These are phyloP conservation scores for Lactifluus pinguis DNA, from an alignment of 768 basidiomycete species.

Conservation along the genomic window DNA sequence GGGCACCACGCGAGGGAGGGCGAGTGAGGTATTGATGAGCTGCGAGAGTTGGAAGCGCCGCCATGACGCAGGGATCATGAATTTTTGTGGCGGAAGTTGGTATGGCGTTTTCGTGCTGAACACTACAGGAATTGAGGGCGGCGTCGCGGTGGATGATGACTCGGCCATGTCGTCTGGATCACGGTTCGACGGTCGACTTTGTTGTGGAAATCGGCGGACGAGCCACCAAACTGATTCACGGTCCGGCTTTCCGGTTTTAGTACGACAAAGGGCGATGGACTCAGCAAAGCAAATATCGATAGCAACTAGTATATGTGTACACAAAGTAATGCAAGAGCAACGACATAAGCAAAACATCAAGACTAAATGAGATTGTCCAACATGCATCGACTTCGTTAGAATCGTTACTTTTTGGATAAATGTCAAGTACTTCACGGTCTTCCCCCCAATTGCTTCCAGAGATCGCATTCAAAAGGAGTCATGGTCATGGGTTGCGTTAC, in stretches of 20 bases:
- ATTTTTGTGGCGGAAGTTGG: constrained; percentile 77
- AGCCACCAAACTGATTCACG: neutral
- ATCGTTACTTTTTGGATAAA: neutral
- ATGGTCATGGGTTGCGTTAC: neutral
- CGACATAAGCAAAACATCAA: neutral
- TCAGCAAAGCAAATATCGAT: neutral
- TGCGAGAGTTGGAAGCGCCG: constrained; percentile 94
- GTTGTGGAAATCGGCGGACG: too few species aligned
- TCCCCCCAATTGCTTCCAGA: neutral
- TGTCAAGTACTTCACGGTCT: neutral
- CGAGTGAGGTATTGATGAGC: constrained; percentile 89
- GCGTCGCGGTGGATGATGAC: neutral
- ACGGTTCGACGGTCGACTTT: too few species aligned
- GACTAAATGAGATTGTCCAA: neutral
- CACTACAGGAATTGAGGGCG: constrained; percentile 46
- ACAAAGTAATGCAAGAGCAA: neutral
- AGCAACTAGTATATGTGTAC: neutral
- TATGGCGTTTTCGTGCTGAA: constrained; percentile 69
- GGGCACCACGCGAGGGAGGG: constrained; percentile 63
- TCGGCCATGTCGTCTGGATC: neutral
- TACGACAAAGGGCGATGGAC: neutral
- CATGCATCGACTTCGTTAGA: neutral
- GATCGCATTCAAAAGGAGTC: constrained; percentile 1
- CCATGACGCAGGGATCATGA: constrained; percentile 88
- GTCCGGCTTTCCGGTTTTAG: neutral